Evolutionary conservation across 495 filamentous ascomycete species (phyloP), one percentile per base, ranked within the genome.

Genomic region (Bombardia bombarda): DNA sequence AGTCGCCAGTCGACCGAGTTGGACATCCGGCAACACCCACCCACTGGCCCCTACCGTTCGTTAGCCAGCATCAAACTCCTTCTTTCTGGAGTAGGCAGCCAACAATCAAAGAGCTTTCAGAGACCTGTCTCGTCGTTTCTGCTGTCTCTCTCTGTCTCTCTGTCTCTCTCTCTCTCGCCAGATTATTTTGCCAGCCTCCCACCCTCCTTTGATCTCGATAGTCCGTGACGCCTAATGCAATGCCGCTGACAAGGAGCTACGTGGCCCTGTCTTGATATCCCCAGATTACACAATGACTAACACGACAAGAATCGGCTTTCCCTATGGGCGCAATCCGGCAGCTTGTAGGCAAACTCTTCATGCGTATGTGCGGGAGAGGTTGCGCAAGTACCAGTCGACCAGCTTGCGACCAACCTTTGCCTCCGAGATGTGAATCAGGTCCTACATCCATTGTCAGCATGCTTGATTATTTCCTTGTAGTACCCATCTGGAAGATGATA

Each of bases 321-420:
- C 41, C 24, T 19, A 34, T 3, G 24, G 9, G 19, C 19, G 25
- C 19, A 40, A 18, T 18, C 44, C 26, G 8, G 24, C 32, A 39
- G 20, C 10, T 21, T 16, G n/a, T 3, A 8, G n/a, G 32, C 18
- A 30, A 20, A 28, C 19, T 23, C 14, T 36, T 55, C 44, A 55
- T 19, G 66, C 64, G 70, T 98, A 98, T 37, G 89, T 93, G 54
- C 92, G 82, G 34, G 88, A 83, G 55, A 98, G 74, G 70, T 98
- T 98, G 55, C 93, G 81, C 56, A 98, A 78, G 67, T 98, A 98
- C 92, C 92, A 98, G 70, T 98, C 92, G 43, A 97, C 90, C 58
- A 98, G 68, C 66, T 90, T 90, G 48, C 92, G 78, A 47, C 92
- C 93, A 37, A 95, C 87, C 79, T 98, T 98, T 43, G 90, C 93